Evolutionary conservation across 306 rosid species (phyloP).

Genomic region (Cicer judaicum): DNA sequence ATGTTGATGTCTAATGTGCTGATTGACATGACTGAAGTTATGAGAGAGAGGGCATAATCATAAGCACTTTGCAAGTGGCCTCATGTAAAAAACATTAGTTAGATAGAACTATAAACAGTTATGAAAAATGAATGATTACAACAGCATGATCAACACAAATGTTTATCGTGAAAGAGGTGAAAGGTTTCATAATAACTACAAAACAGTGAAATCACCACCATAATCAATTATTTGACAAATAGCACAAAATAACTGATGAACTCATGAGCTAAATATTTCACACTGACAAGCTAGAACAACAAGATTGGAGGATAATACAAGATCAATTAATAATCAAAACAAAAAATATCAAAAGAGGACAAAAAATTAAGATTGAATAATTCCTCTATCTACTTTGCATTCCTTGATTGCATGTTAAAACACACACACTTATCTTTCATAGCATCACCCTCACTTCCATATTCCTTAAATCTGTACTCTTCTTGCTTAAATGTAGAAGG

Average conservation of each 20-base stretch:
- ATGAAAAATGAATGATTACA: no score
- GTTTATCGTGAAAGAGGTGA: slow-evolving; percentile 10
- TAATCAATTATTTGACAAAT: slow-evolving; percentile 66
- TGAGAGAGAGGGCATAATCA: no score
- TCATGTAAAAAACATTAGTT: no score
- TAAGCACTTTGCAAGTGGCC: no score
- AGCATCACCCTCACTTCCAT: slow-evolving; percentile 76
- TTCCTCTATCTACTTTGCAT: slow-evolving; percentile 59
- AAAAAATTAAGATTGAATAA: slow-evolving; percentile 39
- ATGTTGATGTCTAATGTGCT: no score
- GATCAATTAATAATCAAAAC: slow-evolving; percentile 18
- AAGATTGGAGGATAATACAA: slow-evolving; percentile 55
- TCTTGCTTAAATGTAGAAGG: slow-evolving; percentile 90
- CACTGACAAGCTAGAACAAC: slow-evolving; percentile 64
- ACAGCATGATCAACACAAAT: slow-evolving; percentile 38
- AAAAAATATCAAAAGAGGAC: slow-evolving; percentile 30
- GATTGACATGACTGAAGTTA: no score
- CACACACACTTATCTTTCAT: slow-evolving; percentile 90
- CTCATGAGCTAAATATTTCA: slow-evolving; percentile 66
- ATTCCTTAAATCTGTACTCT: slow-evolving; percentile 91
- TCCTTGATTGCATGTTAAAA: slow-evolving; percentile 71
- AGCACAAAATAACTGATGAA: slow-evolving; percentile 51
- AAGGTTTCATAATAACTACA: slow-evolving; percentile 45
- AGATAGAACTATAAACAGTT: no score
- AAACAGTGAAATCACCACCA: slow-evolving; percentile 43